Base-by-base conservation (phyloP, 495 filamentous ascomycete genomes). In the Penicillium angulare region DNA sequence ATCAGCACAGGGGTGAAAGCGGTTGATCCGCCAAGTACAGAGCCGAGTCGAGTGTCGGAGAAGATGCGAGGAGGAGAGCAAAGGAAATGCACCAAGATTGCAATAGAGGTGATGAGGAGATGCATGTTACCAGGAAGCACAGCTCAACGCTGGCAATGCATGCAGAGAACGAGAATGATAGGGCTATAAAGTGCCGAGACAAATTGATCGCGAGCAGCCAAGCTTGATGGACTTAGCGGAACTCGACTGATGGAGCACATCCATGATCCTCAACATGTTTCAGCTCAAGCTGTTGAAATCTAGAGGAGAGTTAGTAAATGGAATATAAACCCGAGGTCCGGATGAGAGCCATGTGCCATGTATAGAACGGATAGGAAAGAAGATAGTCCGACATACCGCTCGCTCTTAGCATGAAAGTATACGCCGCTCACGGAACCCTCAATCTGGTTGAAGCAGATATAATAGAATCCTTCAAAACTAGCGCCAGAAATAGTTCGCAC, bases 391-490 rank as follows among this genome's bases (percentile, higher is more conserved):
- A 79, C 87, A 70, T 74, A 96, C 88, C 90, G 91, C 69, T 97
- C 92, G 66, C 90, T 97, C 76, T 90, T 96, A 23, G 90, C 86
- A 72, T 99, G 95, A 67, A 95, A 99, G 68, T 99, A 99, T 42
- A 96, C 96, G 8, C 95, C 95, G 59, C 81, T 89, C 13, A 99
- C 86, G 27, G 77, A 86, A 13, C 93, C 93, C 21, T 79, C 73
- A 10, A 88, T 74, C 71, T 97, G 95, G 64, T 97, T 96, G 73
- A 97, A 99, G 71, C 92, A 97, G 50, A 99, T 97, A 59, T 97
- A 99, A 64, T 99, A 99, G 63, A 99, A 99, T 0, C 95, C 95
- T 56, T 99, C 95, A 59, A 97, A 99, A 57, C 91, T 96, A 1
- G 95, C 95, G 3, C 95, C 95, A 22, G 83, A 86, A 51, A 99